These are phyloP conservation scores for Conidiobolus incongruus DNA, from an alignment of 371 early-diverging fungal species.

Conservation along the genomic window DNA sequence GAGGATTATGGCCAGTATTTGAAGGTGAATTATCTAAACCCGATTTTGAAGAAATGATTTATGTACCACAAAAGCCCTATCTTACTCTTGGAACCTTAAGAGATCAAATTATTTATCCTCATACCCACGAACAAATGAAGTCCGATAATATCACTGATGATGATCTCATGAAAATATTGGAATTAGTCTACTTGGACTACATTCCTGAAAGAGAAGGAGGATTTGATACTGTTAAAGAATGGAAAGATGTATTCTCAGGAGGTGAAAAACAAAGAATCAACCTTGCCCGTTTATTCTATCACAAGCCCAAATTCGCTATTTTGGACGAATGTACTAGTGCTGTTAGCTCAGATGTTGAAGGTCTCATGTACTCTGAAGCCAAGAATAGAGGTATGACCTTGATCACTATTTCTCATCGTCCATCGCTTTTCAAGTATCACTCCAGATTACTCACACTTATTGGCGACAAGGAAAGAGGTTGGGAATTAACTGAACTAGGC, in stretches of 20 bases:
- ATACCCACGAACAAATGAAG: conserved; percentile 52
- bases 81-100: conserved; percentile 61
- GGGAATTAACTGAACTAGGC: conserved; percentile 55
- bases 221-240: conserved; percentile 69
- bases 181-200: conserved; percentile 40
- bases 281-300: conserved; percentile 48
- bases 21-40: conserved; percentile 22
- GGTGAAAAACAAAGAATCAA: conserved; percentile 77
- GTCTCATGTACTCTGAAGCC: conserved; percentile 72
- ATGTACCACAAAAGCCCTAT: conserved; percentile 79
- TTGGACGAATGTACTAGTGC: conserved; percentile 66
- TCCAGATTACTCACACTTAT: conserved; percentile 37
- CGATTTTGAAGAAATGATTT: conserved; percentile 39
- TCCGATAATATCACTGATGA: conserved; percentile 47
- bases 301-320: conserved; percentile 57
- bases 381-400: conserved; percentile 45
- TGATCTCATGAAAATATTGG: conserved; percentile 43
- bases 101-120: conserved; percentile 77
- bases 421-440: conserved; percentile 73
- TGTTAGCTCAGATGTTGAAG: conserved; percentile 71
- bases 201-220: conserved; percentile 72
- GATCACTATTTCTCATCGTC: conserved; percentile 74
- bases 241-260: conserved; percentile 77
- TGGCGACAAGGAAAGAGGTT: conserved; percentile 56
- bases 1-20: conserved; percentile 74